Conservation (phyloP, 2,329 filamentous ascomycete species). For the Penicillium psychrosexuale region DNA sequence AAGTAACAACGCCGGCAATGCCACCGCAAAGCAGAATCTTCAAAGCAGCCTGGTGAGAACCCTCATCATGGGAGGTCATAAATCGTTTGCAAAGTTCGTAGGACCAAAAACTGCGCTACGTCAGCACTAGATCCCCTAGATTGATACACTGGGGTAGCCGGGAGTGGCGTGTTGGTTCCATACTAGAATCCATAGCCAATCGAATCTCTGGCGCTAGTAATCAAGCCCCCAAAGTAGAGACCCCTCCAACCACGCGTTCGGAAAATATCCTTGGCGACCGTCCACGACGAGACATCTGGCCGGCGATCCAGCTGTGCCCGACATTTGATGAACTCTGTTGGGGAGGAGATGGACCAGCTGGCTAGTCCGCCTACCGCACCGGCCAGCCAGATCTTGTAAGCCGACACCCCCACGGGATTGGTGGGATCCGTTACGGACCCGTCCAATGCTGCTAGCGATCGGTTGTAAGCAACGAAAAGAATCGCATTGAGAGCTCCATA, state of each 20-base stretch:
- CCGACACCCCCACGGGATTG: slow-evolving; percentile 45
- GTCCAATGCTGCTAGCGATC: slow-evolving; percentile 64
- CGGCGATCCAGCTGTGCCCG: slow-evolving; percentile 66
- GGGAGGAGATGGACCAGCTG: slow-evolving; percentile 80
- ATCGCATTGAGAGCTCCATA: slow-evolving; percentile 90
- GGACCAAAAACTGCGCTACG: slow-evolving; percentile 67
- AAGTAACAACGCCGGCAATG: slow-evolving; percentile 80
- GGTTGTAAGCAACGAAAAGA: slow-evolving; percentile 87
- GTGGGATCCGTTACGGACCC: slow-evolving; percentile 44
- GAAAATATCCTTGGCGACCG: slow-evolving; percentile 61
- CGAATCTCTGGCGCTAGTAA: slow-evolving; percentile 79
- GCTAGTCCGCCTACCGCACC: slow-evolving; percentile 79
- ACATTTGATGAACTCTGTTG: slow-evolving; percentile 89
- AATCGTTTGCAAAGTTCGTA: slow-evolving; percentile 72
- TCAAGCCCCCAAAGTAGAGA: slow-evolving; percentile 73
- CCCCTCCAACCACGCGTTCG: slow-evolving; percentile 61
- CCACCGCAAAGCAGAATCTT: slow-evolving; percentile 80
- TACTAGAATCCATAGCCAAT: slow-evolving; percentile 95
- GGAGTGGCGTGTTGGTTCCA: slow-evolving; percentile 25
- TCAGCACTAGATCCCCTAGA: not conserved
- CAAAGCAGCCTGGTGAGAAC: slow-evolving; percentile 51
- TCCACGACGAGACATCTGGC: slow-evolving; percentile 56
- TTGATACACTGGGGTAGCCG: slow-evolving; percentile 11
- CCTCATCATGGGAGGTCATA: slow-evolving; percentile 48
- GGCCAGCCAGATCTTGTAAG: slow-evolving; percentile 71